phyloP scores from a whole-genome alignment of 2,329 filamentous ascomycete species.

The Tricladium varicosporioides region DNA sequence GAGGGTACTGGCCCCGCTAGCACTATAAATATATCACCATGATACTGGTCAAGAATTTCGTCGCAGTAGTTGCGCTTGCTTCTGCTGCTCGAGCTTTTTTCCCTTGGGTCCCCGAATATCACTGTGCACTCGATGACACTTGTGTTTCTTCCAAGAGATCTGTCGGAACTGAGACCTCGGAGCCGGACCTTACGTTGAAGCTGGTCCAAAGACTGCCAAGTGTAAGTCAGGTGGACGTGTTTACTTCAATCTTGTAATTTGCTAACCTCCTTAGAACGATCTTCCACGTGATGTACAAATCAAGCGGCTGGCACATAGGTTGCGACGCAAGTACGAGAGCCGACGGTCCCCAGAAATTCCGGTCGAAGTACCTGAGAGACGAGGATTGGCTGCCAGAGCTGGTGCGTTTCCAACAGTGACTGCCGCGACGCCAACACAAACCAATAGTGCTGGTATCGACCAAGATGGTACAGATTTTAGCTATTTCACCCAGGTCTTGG shows the following conservation, averaged over 20 bases:
- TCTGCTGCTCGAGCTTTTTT: slow-evolving; percentile 26
- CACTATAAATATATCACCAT: slow-evolving; percentile 12
- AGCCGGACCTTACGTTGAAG: slow-evolving; percentile 12
- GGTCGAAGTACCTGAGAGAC: slow-evolving; percentile 1
- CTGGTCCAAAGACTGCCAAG: slow-evolving; percentile 20
- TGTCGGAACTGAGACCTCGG: slow-evolving; percentile 1
- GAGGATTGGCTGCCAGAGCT: slow-evolving; percentile 17
- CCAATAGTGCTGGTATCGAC: slow-evolving; percentile 53
- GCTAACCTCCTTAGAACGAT: slow-evolving; percentile 5
- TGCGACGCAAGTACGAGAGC: slow-evolving; percentile 27
- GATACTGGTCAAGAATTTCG: slow-evolving; percentile 17
- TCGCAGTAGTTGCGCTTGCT: slow-evolving; percentile 15
- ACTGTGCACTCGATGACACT: slow-evolving; percentile 20
- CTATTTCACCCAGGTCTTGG: slow-evolving; percentile 57
- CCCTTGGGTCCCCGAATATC: slow-evolving; percentile 26
- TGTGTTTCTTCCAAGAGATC: slow-evolving; percentile 9
- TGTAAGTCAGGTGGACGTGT: slow-evolving; percentile 10
- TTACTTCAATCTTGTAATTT: not conserved
- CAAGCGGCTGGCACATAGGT: slow-evolving; percentile 17
- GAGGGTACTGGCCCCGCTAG: not conserved
- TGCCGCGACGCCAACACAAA: slow-evolving; percentile 39
- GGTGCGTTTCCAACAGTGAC: slow-evolving; percentile 25
- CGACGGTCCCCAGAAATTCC: slow-evolving; percentile 4
- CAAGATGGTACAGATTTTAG: slow-evolving; percentile 66
- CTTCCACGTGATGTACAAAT: slow-evolving; percentile 22